Evolutionary conservation across 2,329 filamentous ascomycete genomes (phyloP).

Genomic region (Colletotrichum agaves): DNA sequence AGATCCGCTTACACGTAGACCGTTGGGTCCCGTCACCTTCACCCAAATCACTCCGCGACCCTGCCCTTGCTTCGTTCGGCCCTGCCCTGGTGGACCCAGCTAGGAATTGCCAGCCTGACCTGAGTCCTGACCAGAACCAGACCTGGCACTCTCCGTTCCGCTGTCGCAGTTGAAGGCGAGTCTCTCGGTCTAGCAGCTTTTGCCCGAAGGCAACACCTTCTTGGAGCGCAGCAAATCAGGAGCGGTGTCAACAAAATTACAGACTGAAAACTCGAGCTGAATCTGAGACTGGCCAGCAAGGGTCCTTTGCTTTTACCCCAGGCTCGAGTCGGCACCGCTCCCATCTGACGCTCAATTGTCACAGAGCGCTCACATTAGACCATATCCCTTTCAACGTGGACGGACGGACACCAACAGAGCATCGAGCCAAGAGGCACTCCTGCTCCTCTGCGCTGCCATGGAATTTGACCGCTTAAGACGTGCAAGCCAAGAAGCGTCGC

Average conservation of each 20-base stretch:
- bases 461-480: slow-evolving; percentile 14
- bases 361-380: slow-evolving; percentile 12
- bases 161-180: slow-evolving; percentile 8
- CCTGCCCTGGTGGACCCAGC: background rate
- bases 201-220: slow-evolving; percentile 14
- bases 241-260: slow-evolving; percentile 2
- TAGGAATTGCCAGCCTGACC: background rate
- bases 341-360: slow-evolving; percentile 4
- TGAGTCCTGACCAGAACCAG: background rate
- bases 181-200: slow-evolving; percentile 16
- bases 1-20: background rate
- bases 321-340: background rate
- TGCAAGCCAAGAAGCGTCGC: slow-evolving; percentile 14
- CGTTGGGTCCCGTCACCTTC: background rate
- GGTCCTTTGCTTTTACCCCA: slow-evolving; percentile 13
- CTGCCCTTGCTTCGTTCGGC: slow-evolving; percentile 23
- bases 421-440: background rate
- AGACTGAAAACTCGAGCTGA: slow-evolving; percentile 32
- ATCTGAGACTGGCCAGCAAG: slow-evolving; percentile 33
- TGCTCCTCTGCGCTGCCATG: background rate
- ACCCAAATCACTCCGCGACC: background rate
- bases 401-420: background rate
- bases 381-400: background rate
- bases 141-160: slow-evolving; percentile 12
- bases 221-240: slow-evolving; percentile 21